Evolutionary conservation across 192 early-diverging fungal species (phyloP), one percentile per base, ranked within the genome.

Genomic region (Coemansia sp.): DNA sequence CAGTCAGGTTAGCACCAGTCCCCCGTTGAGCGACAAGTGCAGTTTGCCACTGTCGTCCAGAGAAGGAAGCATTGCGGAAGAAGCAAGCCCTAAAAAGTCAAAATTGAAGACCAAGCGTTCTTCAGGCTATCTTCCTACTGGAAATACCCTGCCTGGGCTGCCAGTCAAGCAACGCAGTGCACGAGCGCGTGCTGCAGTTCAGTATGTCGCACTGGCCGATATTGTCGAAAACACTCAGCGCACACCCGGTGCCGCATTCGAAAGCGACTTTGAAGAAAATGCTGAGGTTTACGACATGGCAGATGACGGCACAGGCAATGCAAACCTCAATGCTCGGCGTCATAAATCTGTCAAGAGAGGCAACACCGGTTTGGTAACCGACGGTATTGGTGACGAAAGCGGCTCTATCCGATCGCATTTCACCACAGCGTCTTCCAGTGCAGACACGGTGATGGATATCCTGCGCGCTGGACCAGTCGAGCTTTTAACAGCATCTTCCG

Each of bases 401-500:
- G 60, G 40, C 33, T 80, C 77, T 16, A 32, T 68, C 7, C 36
- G 40, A 7, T 74, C 72, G 48, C 68, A 64, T 45, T 55, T 52
- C 12, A 66, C 42, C 12, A 74, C 72, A 8, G 68, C 48, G 25
- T 71, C 72, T 11, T 80, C 77, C 14, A 75, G 77, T 55, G 66
- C 64, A 12, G 77, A 69, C 14, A 71, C 77, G 30, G 49, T 80
- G 29, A 70, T 80, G 77, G 68, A 71, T 0, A 22, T 60, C 7
- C 66, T 80, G 63, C 72, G 77, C 14, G n/a, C 50, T 2, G 77
- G 72, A 14, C 72, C 68, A 2, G 77, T 80, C 4, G 72, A 75
- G 51, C 68, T 80, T 45, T 33, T 68, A 52, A 74, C 77, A 14
- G 77, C 77, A 18, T 80, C 77, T 14, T 66, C 77, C 1, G 77